A percentile compares a stretch with the other conserved stretches of the same genome.
These are phyloP conservation scores for Amaranthus hypochondriacus DNA, from an alignment of 148 eudicot genomes.

Conservation along the genomic window DNA sequence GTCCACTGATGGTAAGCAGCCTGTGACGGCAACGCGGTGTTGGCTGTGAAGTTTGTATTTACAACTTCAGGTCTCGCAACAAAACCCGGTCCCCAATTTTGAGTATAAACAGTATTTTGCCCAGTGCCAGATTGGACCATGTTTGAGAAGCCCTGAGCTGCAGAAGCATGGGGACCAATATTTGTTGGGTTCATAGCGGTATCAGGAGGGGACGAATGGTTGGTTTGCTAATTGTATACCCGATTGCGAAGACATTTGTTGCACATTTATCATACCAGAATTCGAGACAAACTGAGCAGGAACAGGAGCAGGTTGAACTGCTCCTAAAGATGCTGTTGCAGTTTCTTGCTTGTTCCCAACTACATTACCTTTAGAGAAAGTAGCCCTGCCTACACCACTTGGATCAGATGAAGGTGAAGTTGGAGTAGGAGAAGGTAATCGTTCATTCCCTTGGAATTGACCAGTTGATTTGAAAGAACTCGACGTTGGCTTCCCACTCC, in stretches of 20 bases:
- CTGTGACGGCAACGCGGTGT: conserved; percentile 33
- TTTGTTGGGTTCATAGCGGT: conserved; percentile 12
- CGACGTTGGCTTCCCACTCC: conserved; percentile 25
- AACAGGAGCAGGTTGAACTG: conserved; percentile 25
- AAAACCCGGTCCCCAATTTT: conserved; percentile 41
- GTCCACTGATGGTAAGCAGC: conserved; percentile 57
- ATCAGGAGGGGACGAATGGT: conserved; percentile 20
- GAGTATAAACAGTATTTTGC: conserved; percentile 40
- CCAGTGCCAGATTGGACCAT: conserved; percentile 25
- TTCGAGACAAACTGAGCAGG: conserved; percentile 23
- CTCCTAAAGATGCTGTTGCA: conserved; percentile 19
- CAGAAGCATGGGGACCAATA: conserved; percentile 13
- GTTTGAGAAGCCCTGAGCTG: conserved; percentile 25
- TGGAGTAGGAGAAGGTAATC: conserved; percentile 49
- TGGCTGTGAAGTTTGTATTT: conserved; percentile 19
- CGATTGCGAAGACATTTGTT: conserved; percentile 31
- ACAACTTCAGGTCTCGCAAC: conserved; percentile 31
- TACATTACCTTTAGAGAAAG: conserved; percentile 19
- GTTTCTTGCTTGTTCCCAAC: conserved; percentile 32
- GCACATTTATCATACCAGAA: conserved; percentile 26
- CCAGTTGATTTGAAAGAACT: conserved; percentile 24
- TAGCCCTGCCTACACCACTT: conserved; percentile 16
- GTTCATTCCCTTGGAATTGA: conserved; percentile 31
- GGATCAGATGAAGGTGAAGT: conserved; percentile 30
- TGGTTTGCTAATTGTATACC: conserved; percentile 10